Evolutionary conservation across 495 filamentous ascomycete genomes (phyloP).

Genomic region (Hypoxylon subgilvum): DNA sequence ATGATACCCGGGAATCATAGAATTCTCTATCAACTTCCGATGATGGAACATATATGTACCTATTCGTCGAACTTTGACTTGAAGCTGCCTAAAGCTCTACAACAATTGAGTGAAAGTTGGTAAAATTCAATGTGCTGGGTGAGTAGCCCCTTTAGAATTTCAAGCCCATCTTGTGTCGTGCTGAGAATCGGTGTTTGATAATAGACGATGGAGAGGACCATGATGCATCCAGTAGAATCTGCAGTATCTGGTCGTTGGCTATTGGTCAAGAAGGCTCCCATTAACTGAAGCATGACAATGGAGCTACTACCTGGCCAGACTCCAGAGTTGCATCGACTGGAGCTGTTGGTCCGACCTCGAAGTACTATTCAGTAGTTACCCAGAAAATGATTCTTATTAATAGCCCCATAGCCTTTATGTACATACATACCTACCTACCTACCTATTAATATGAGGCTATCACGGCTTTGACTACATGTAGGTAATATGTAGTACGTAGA

Average conservation of each 20-base stretch:
- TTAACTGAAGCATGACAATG: not conserved
- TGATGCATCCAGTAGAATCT: not conserved
- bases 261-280: slow-evolving; percentile 13
- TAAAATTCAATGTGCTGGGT: not conserved
- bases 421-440: too few relatives aligned
- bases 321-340: slow-evolving; percentile 34
- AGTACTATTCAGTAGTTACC: slow-evolving; percentile 15
- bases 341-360: slow-evolving; percentile 37
- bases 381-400: slow-evolving; percentile 21
- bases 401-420: slow-evolving; percentile 26
- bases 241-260: not conserved
- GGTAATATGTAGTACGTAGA: too few relatives aligned
- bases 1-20: slow-evolving; percentile 25
- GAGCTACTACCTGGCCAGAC: slow-evolving; percentile 13
- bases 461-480: too few relatives aligned
- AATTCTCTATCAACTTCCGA: slow-evolving; percentile 8
- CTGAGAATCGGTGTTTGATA: slow-evolving; percentile 24
- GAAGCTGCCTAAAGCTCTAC: too few relatives aligned
- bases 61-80: not conserved
- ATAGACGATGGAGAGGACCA: slow-evolving; percentile 4
- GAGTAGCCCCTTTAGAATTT: slow-evolving; percentile 2
- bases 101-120: too few relatives aligned
- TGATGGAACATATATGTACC: slow-evolving; percentile 6
- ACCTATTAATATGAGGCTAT: too few relatives aligned
- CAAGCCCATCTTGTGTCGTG: slow-evolving; percentile 20